Evolutionary conservation across 2,329 filamentous ascomycete species (phyloP).

Genomic region (Akanthomyces uredinophilus): DNA sequence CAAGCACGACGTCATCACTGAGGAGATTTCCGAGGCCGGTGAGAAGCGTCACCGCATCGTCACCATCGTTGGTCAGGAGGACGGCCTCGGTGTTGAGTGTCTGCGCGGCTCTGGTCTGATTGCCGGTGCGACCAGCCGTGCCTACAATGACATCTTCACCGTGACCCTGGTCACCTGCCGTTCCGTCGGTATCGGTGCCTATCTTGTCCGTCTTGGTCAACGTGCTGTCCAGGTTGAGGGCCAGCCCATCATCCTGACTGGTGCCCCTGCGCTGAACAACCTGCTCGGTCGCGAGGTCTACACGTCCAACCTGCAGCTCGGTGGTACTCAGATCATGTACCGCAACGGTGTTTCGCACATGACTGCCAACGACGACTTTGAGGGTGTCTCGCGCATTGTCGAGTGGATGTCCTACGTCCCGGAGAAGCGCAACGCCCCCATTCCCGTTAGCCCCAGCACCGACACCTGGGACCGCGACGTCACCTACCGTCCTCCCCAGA

Average conservation of each 20-base stretch:
- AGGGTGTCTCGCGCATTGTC: slow-evolving; percentile 95
- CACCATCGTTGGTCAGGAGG: slow-evolving; percentile 87
- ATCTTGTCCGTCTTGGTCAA: slow-evolving; percentile 95
- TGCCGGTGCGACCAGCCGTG: slow-evolving; percentile 91
- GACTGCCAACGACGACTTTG: slow-evolving; percentile 96
- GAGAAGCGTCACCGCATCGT: slow-evolving; percentile 92
- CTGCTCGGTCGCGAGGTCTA: slow-evolving; percentile 96
- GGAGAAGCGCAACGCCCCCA: slow-evolving; percentile 86
- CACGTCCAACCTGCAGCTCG: slow-evolving; percentile 97
- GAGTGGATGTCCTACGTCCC: slow-evolving; percentile 98
- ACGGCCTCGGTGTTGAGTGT: slow-evolving; percentile 96
- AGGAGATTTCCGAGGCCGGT: slow-evolving; percentile 77
- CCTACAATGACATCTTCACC: slow-evolving; percentile 98
- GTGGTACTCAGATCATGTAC: slow-evolving; percentile 99
- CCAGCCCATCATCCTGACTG: slow-evolving; percentile 97
- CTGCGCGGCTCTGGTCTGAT: slow-evolving; percentile 95
- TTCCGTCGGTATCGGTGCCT: slow-evolving; percentile 98
- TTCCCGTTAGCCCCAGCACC: slow-evolving; percentile 81
- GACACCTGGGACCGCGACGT: slow-evolving; percentile 94
- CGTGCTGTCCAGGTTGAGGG: slow-evolving; percentile 98
- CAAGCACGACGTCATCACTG: slow-evolving; percentile 69
- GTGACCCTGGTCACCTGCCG: slow-evolving; percentile 95
- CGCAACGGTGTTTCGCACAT: slow-evolving; percentile 99
- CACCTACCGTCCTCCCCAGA: slow-evolving; percentile 73
- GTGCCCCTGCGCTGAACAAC: slow-evolving; percentile 97